Conservation (phyloP, 257 asterid genomes). For the Jaltomata sinuosa region DNA sequence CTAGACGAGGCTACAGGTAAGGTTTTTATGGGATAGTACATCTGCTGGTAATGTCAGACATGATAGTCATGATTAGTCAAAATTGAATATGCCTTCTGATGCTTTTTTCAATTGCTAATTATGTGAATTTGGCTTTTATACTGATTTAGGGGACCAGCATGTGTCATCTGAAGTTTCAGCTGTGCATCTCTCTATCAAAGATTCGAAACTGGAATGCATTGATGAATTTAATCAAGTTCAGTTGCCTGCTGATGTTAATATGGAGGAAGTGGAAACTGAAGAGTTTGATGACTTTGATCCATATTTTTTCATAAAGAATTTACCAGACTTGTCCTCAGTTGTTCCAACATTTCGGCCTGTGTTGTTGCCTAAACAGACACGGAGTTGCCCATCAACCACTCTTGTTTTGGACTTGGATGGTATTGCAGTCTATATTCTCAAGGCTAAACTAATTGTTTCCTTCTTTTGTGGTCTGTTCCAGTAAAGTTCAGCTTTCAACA, state of each 20-base stretch:
- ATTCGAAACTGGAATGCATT: conserved; percentile 66
- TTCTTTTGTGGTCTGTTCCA: background rate
- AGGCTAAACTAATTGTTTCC: background rate
- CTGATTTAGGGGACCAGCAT: conserved; percentile 41
- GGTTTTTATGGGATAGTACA: conserved; percentile 6
- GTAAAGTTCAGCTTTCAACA: background rate
- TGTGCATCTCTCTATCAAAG: conserved; percentile 54
- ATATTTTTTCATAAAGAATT: conserved; percentile 75
- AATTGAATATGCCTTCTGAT: background rate
- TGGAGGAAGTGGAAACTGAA: conserved; percentile 65
- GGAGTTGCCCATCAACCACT: conserved; percentile 94
- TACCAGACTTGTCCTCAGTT: conserved; percentile 73
- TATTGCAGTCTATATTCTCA: conserved; percentile 17
- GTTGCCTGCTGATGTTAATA: conserved; percentile 43
- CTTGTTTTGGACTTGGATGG: conserved; percentile 97
- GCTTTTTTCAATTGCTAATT: conserved; percentile 5
- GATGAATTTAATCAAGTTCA: conserved; percentile 75
- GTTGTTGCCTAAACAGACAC: conserved; percentile 79
- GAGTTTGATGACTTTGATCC: conserved; percentile 94
- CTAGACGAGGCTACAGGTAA: conserved; percentile 7
- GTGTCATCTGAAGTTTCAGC: conserved; percentile 63
- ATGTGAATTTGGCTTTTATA: conserved; percentile 11
- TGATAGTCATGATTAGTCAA: background rate
- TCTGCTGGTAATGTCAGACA: conserved; percentile 11
- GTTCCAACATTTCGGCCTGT: conserved; percentile 79